Conservation (phyloP, 768 basidiomycete genomes). For the Leccinum rimulosum region DNA sequence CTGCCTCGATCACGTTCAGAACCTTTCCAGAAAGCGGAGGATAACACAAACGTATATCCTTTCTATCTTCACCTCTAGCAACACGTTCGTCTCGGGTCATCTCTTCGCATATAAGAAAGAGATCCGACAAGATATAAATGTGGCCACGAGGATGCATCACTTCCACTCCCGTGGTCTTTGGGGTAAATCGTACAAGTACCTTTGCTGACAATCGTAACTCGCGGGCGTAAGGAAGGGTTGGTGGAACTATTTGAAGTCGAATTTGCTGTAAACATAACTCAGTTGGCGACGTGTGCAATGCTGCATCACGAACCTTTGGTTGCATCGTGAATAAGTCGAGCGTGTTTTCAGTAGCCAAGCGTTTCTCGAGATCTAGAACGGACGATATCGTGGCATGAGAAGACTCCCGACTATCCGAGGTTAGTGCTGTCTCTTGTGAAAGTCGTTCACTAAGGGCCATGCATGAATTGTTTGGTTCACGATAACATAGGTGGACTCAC, state of each 20-base stretch:
- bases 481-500: conserved; percentile 37
- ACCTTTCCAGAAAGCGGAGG: conserved; percentile 96
- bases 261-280: conserved; percentile 58
- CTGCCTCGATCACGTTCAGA: conserved; percentile 63
- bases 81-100: conserved; percentile 67
- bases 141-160: conserved; percentile 77
- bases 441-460: conserved; percentile 46
- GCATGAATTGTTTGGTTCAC: conserved; percentile 8
- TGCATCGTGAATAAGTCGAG: conserved; percentile 96
- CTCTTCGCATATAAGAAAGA: conserved; percentile 88
- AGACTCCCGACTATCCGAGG: conserved; percentile 52
- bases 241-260: conserved; percentile 85
- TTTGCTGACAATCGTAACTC: conserved; percentile 71
- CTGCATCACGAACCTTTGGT: conserved; percentile 60
- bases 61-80: conserved; percentile 48
- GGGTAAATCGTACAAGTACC: conserved; percentile 73
- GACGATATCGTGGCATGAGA: conserved; percentile 53
- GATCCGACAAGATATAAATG: conserved; percentile 86
- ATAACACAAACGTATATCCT: conserved; percentile 91
- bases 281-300: conserved; percentile 1
- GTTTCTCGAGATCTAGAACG: conserved; percentile 74
- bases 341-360: conserved; percentile 73
- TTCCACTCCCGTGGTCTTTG: conserved; percentile 70
- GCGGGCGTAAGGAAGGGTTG: conserved; percentile 73
- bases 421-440: conserved; percentile 58